phyloP scores from a whole-genome alignment of 2,329 filamentous ascomycete species.

The Escovopsis weberi region DNA sequence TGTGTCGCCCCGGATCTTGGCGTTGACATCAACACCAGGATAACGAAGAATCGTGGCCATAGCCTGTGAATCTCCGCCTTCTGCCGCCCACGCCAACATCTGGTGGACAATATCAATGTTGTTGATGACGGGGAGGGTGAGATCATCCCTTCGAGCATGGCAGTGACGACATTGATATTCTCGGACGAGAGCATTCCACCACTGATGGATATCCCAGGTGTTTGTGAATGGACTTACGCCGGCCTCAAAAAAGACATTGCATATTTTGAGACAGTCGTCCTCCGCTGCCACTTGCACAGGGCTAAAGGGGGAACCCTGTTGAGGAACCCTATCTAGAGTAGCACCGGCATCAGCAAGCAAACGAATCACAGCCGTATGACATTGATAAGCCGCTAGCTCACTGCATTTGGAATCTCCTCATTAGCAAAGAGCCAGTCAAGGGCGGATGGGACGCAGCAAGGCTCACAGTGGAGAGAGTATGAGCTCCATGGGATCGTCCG shows the following conservation, averaged over 20 bases:
- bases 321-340: too few species aligned
- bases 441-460: background rate
- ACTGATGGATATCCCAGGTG: too few species aligned
- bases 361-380: conserved; percentile 8
- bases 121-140: conserved; percentile 11
- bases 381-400: conserved; percentile 13
- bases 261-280: too few species aligned
- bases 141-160: too few species aligned
- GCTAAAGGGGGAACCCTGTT: too few species aligned
- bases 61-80: conserved; percentile 7
- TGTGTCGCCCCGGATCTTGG: conserved; percentile 8
- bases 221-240: too few species aligned
- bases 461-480: conserved; percentile 11
- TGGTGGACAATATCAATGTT: conserved; percentile 10
- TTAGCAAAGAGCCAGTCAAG: too few species aligned
- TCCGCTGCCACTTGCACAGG: too few species aligned
- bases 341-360: conserved; percentile 13
- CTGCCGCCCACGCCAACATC: conserved; percentile 16
- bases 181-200: too few species aligned
- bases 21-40: conserved; percentile 18
- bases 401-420: background rate
- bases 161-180: too few species aligned
- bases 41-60: conserved; percentile 16
- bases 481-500: conserved; percentile 6
- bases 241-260: too few species aligned